Evolutionary conservation across 768 basidiomycete species (phyloP), one percentile per base, ranked within the genome.

Genomic region (Mycena galopus): DNA sequence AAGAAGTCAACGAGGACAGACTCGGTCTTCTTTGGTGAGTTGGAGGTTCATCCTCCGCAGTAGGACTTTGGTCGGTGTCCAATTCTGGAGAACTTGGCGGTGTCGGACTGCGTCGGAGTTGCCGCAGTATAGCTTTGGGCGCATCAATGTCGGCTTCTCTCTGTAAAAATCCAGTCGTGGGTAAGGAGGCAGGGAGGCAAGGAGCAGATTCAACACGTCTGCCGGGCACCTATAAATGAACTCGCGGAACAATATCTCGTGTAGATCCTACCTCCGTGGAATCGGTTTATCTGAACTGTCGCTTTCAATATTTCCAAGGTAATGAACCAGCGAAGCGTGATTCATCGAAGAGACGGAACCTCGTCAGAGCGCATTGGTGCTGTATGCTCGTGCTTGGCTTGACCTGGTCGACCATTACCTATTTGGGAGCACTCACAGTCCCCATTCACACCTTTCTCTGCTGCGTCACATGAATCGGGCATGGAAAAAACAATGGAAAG

Each of bases 91-190:
- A 72, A 64, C 79, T 71, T 33, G 67, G 57, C 2, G 78, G 69
- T 73, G 81, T 81, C 27, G 85, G 86, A 66, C 80, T 86, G 16
- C 83, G 86, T 59, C 85, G 83, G 57, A 91, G 79, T 71, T 92
- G 92, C 32, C 83, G 85, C 51, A 89, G 80, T 23, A 93, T 78
- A 42, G 91, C 88, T 71, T 81, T 86, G 0, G 92, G 91, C 19
- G 90, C 93, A 58, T 84, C 78, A 51, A 80, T 79, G 50, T 87
- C 84, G 32, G 93, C 94, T 83, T 96, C 94, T 55, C 94, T 89
- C 80, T 89, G 85, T 27, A 96, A 81, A 76, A 94, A 92, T 64
- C 88, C 92, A 76, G n/a, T n/a, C n/a, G n/a, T 7, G 35, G 37
- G 23, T n/a, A 30, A 55, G 1, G 23, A 35, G 30, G 21, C 50